Evolutionary conservation across 352 stramenopile species (phyloP).

Genomic region (Phytophthora citrophthora): DNA sequence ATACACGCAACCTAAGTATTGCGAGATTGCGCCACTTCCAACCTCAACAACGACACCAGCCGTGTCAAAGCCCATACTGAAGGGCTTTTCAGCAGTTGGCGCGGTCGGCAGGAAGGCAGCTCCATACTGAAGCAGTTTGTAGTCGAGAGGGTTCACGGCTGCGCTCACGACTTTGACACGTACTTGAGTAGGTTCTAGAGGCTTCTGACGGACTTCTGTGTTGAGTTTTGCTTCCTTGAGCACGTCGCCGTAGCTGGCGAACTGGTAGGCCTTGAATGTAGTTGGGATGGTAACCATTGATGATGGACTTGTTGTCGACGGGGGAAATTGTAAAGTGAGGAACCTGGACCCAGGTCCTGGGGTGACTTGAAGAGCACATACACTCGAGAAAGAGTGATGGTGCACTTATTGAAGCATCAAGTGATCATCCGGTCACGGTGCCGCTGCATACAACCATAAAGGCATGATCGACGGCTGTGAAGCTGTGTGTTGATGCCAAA

Average conservation of each 20-base stretch:
- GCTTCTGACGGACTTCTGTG: slow-evolving; percentile 4
- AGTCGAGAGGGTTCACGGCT: slow-evolving; percentile 36
- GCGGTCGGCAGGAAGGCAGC: slow-evolving; percentile 10
- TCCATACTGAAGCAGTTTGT: slow-evolving; percentile 24
- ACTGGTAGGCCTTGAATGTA: slow-evolving; percentile 36
- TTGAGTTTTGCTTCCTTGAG: slow-evolving; percentile 27
- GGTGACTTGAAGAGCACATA: slow-evolving; percentile 2
- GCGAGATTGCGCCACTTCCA: slow-evolving; percentile 15
- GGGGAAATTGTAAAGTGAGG: slow-evolving; percentile 16
- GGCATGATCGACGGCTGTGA: slow-evolving; percentile 3
- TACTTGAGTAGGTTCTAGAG: slow-evolving; percentile 23
- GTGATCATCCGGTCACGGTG: too few species aligned
- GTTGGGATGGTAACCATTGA: slow-evolving; percentile 16
- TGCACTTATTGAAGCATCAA: slow-evolving; percentile 1
- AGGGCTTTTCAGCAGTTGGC: slow-evolving; percentile 13
- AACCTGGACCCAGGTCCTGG: too few species aligned
- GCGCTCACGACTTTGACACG: slow-evolving; percentile 33
- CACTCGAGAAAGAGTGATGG: slow-evolving; percentile 13
- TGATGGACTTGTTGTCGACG: slow-evolving; percentile 9
- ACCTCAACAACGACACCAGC: slow-evolving; percentile 29
- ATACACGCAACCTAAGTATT: too few species aligned
- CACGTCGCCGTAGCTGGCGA: slow-evolving; percentile 17
- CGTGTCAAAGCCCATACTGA: slow-evolving; percentile 30
- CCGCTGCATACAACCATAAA: neutral
- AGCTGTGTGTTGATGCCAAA: neutral